Base-by-base conservation (phyloP, 2,329 filamentous ascomycete species). In the Fonsecaea erecta region DNA sequence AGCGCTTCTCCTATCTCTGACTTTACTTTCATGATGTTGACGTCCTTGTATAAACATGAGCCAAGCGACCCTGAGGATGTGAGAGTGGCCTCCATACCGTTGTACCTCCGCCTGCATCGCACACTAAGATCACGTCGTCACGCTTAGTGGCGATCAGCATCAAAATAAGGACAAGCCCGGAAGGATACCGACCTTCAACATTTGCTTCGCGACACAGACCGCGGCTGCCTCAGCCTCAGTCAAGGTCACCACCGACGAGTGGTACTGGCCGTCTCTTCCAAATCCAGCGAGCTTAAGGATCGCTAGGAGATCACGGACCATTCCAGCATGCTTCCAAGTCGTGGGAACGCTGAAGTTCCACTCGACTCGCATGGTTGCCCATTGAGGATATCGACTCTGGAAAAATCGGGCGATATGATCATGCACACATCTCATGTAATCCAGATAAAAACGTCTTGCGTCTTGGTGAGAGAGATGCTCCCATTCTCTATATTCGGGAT, bases 221-320 rank as follows among this genome's bases (percentile, higher is more conserved):
- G 83, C 83, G 1, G 83, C 82, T 4, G 83, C 83, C 69, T 85
- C 83, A 0, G 83, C 83, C 72, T 85, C 83, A 0, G 83, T 85
- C 16, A 85, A 73, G 0, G 81, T 81, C 56, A 84, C 81, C 0
- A 65, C 73, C 3, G 78, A 76, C 1, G 66, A 73, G 70, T 84
- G 81, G 16, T 28, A 24, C 30, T 73, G 70, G 0, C 67, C 64
- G 24, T 67, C 68, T 54, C 70, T 71, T 12, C 70, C 70, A 64
- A 75, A 74, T 14, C 77, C 75, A 2, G 74, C 75, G 1, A 59
- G 53, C 59, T 73, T 62, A 2, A 78, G 73, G 1, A 76, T 70
- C 6, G 48, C 54, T n/a, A 73, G 66, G 9, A 75, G 78, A 52
- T 77, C 72, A 40, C 75, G 75, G 21, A 79, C 73, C 65, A 78